Conservation (phyloP, 1,284 basidiomycete genomes). For the Cryptococcus hybrid region DNA sequence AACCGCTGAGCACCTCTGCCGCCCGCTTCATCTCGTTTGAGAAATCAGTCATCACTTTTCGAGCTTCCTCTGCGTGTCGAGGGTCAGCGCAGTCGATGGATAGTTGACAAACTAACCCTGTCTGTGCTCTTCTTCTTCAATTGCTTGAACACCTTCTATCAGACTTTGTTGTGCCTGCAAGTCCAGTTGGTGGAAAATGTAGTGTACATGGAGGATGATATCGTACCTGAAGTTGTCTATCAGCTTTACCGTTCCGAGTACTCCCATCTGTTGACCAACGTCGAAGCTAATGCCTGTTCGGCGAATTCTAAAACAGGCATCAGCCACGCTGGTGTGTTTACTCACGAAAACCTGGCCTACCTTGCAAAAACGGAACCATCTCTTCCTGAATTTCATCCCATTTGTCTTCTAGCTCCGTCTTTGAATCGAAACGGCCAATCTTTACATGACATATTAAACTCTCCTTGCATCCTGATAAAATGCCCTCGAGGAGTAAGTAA, state of each 20-base stretch:
- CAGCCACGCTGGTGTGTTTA: not conserved
- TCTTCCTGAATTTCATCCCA: conserved; percentile 31
- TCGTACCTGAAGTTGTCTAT: conserved; percentile 15
- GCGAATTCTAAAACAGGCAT: conserved; percentile 6
- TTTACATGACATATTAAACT: not conserved
- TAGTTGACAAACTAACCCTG: conserved; percentile 24
- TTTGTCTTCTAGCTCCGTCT: conserved; percentile 18
- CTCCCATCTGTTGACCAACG: conserved; percentile 3
- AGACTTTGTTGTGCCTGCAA: conserved; percentile 13
- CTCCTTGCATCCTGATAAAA: not conserved
- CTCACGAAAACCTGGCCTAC: conserved; percentile 13
- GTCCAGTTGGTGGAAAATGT: conserved; percentile 20
- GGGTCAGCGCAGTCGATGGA: not conserved
- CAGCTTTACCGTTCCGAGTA: not conserved
- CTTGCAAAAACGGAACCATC: conserved; percentile 15
- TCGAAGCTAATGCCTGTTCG: conserved; percentile 6
- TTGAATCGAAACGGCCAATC: conserved; percentile 15
- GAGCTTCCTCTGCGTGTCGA: conserved; percentile 11
- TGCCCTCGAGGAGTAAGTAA: too few species aligned
- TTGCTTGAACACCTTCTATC: conserved; percentile 15
- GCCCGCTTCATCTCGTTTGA: conserved; percentile 17
- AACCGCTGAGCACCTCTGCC: conserved; percentile 16
- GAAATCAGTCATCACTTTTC: conserved; percentile 21
- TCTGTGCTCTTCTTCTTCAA: conserved; percentile 24
- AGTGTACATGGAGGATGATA: conserved; percentile 16